Conservation (phyloP, 2,329 filamentous ascomycete species). For the Leptographium lundbergii region DNA sequence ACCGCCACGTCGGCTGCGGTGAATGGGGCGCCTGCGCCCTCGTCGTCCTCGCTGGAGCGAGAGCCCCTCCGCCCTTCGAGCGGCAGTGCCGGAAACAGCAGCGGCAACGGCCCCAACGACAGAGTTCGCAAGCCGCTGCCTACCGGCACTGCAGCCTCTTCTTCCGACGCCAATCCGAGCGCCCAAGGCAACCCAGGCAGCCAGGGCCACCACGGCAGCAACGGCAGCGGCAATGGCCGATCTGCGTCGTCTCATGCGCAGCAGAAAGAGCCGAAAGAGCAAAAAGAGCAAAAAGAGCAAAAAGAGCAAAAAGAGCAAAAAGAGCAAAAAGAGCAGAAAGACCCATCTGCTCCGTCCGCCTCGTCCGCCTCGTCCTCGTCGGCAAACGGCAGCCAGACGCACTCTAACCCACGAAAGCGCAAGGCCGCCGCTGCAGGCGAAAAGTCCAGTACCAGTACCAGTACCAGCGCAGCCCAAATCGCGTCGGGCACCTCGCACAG, state of each 20-base stretch:
- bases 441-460: slow-evolving; percentile 13
- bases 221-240: not conserved
- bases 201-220: slow-evolving; percentile 12
- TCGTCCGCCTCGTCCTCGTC: slow-evolving; percentile 1
- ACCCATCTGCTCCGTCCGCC: not conserved
- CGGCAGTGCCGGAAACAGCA: not conserved
- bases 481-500: slow-evolving; percentile 7
- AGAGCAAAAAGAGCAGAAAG: not conserved
- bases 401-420: slow-evolving; percentile 62
- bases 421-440: slow-evolving; percentile 48
- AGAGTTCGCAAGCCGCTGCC: slow-evolving; percentile 11
- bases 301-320: slow-evolving; percentile 12
- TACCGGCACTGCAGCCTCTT: slow-evolving; percentile 14
- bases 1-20: slow-evolving; percentile 6
- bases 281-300: slow-evolving; percentile 15
- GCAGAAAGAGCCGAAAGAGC: slow-evolving; percentile 13
- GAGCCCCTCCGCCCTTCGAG: slow-evolving; percentile 8
- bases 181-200: slow-evolving; percentile 13
- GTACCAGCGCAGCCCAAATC: slow-evolving; percentile 11
- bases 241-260: slow-evolving; percentile 5
- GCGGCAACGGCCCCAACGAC: slow-evolving; percentile 1
- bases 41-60: slow-evolving; percentile 4
- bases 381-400: slow-evolving; percentile 27
- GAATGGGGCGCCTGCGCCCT: not conserved
- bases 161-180: slow-evolving; percentile 11